phyloP scores from a whole-genome alignment of 2,329 filamentous ascomycete species.

The Triangularia verruculosa region DNA sequence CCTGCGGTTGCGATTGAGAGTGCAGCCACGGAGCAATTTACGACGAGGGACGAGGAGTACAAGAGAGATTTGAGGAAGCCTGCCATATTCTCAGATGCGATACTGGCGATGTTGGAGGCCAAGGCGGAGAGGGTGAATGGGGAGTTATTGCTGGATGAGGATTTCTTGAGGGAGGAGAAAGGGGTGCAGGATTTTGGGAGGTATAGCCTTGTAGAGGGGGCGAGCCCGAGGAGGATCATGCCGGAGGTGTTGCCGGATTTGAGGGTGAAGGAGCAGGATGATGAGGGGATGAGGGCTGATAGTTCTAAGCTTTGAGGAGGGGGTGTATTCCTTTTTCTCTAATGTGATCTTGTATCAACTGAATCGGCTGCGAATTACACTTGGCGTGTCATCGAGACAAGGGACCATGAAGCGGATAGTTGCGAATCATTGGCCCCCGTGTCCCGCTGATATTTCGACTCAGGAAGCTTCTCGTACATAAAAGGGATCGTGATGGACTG shows the following conservation, averaged over 20 bases:
- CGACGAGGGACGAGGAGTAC: conserved; percentile 42
- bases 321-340: too few species aligned
- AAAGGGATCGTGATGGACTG: too few species aligned
- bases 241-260: conserved; percentile 66
- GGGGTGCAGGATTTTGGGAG: conserved; percentile 68
- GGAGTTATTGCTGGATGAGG: conserved; percentile 71
- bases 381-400: too few species aligned
- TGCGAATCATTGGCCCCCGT: too few species aligned
- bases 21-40: conserved; percentile 63
- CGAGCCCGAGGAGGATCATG: conserved; percentile 72
- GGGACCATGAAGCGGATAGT: too few species aligned
- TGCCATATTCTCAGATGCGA: conserved; percentile 75
- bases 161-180: conserved; percentile 65
- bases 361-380: too few species aligned
- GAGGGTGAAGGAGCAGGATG: conserved; percentile 72
- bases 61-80: conserved; percentile 62
- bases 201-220: conserved; percentile 66
- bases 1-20: conserved; percentile 76
- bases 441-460: too few species aligned
- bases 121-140: conserved; percentile 65
- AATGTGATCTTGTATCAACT: too few species aligned
- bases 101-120: conserved; percentile 66
- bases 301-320: conserved; percentile 50
- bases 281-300: conserved; percentile 71
- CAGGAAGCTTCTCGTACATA: too few species aligned